Percentiles rank a stretch among this genome's conserved stretches.
Conservation (phyloP, 2,329 filamentous ascomycete species). For the Scytalidium sp. region DNA sequence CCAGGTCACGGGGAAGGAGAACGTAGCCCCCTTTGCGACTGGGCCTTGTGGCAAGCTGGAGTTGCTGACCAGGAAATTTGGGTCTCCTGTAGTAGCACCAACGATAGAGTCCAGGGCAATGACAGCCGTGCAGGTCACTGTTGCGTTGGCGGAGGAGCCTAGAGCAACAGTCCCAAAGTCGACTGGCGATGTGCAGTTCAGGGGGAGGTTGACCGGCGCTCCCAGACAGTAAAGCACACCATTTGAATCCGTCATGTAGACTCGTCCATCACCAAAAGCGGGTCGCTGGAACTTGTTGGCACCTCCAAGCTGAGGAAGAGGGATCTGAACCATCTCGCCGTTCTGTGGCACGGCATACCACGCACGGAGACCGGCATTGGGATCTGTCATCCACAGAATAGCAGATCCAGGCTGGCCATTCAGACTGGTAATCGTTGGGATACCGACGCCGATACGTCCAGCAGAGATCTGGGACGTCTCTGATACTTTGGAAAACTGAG, state of each 20-base stretch:
- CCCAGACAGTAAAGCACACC: conserved; percentile 25
- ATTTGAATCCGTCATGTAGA: conserved; percentile 27
- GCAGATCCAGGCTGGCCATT: conserved; percentile 30
- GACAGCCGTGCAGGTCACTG: conserved; percentile 29
- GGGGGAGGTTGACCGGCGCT: conserved; percentile 33
- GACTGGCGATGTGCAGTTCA: conserved; percentile 32
- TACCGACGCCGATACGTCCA: conserved; percentile 30
- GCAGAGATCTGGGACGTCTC: conserved; percentile 26
- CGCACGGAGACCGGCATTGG: conserved; percentile 32
- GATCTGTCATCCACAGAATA: conserved; percentile 36
- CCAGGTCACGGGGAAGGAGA: conserved; percentile 33
- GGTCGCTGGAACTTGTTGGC: conserved; percentile 35
- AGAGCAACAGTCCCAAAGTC: conserved; percentile 31
- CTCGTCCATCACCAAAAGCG: conserved; percentile 32
- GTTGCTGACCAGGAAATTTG: conserved; percentile 27
- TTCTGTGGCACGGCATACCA: conserved; percentile 35
- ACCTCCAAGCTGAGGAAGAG: conserved; percentile 30
- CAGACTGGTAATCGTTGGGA: conserved; percentile 33
- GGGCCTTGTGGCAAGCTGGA: conserved; percentile 28
- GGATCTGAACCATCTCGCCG: conserved; percentile 28
- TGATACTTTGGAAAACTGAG: conserved; percentile 29
- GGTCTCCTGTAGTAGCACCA: conserved; percentile 26
- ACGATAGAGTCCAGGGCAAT: conserved; percentile 30
- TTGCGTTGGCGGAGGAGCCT: conserved; percentile 19
- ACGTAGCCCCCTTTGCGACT: conserved; percentile 25